A percentile compares a stretch with the other conserved stretches of the same genome.
Evolutionary conservation across 805 yeast genomes (phyloP).

Genomic region (Candida parachauliodes): DNA sequence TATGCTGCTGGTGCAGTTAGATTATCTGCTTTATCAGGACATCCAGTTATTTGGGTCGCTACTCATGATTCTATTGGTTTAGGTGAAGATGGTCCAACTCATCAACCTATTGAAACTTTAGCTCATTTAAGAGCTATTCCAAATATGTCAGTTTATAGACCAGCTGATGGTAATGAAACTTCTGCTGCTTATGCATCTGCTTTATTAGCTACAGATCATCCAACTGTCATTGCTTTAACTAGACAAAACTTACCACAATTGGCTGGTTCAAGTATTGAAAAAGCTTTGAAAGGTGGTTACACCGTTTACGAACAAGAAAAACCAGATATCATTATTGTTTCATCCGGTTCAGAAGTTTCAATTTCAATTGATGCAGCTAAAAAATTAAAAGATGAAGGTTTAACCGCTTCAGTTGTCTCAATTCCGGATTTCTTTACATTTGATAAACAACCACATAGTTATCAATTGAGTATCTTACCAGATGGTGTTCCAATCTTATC

Average conservation of each 20-base stretch:
- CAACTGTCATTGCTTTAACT: conserved; percentile 71
- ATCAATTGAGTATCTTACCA: conserved; percentile 84
- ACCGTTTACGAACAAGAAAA: conserved; percentile 55
- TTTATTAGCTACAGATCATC: conserved; percentile 58
- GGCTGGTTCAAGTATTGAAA: conserved; percentile 87
- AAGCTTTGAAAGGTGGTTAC: conserved; percentile 95
- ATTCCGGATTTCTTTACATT: conserved; percentile 91
- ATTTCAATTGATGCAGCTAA: conserved; percentile 80
- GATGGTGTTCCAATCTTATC: conserved; percentile 91
- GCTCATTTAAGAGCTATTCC: conserved; percentile 86
- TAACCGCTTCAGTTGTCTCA: conserved; percentile 81
- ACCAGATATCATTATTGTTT: conserved; percentile 68
- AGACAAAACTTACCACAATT: conserved; percentile 92
- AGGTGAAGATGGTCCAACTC: conserved; percentile 94
- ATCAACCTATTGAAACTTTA: conserved; percentile 86
- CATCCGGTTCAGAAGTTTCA: conserved; percentile 94
- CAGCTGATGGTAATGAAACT: conserved; percentile 88
- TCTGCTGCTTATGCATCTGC: conserved; percentile 78
- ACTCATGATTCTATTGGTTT: conserved; percentile 88
- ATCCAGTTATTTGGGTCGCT: conserved; percentile 82
- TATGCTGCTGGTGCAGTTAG: conserved; percentile 87
- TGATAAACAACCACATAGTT: conserved; percentile 76
- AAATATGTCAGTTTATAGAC: conserved; percentile 84
- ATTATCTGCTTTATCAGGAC: conserved; percentile 78
- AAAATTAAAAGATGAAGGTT: conserved; percentile 60